These are phyloP conservation scores for Coemansia aciculifera DNA, from an alignment of 192 early-diverging fungal genomes.

Conservation along the genomic window DNA sequence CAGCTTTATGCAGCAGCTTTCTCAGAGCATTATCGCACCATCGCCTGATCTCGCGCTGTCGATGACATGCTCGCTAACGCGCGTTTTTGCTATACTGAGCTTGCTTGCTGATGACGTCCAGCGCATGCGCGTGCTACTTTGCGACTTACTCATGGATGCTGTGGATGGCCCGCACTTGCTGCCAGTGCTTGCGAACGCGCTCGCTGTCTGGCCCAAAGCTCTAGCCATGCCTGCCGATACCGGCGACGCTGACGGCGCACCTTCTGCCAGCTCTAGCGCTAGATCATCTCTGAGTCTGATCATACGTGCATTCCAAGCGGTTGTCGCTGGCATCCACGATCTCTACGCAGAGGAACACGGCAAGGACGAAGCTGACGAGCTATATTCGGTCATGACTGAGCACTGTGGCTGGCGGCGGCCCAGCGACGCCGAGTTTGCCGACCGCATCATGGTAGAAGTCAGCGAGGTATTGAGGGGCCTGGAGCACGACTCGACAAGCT, in stretches of 20 bases:
- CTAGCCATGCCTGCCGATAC: slow-evolving; percentile 18
- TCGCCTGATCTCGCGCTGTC: slow-evolving; percentile 9
- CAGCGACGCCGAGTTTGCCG: slow-evolving; percentile 50
- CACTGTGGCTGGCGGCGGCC: slow-evolving; percentile 46
- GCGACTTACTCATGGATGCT: slow-evolving; percentile 54
- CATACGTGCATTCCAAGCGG: slow-evolving; percentile 48
- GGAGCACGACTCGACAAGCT: slow-evolving; percentile 18
- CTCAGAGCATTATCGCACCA: slow-evolving; percentile 30
- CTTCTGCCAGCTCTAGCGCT: background rate
- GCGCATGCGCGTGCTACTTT: slow-evolving; percentile 37
- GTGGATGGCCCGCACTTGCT: slow-evolving; percentile 46
- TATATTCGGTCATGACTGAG: slow-evolving; percentile 49
- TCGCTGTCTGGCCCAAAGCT: slow-evolving; percentile 40
- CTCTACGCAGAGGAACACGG: slow-evolving; percentile 43
- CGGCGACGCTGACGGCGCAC: background rate
- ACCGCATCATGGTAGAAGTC: slow-evolving; percentile 42
- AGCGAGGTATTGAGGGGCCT: slow-evolving; percentile 16
- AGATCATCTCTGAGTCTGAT: slow-evolving; percentile 23
- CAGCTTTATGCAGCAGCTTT: slow-evolving; percentile 30
- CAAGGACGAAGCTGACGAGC: slow-evolving; percentile 35
- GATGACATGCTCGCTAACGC: slow-evolving; percentile 35
- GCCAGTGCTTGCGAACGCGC: slow-evolving; percentile 40
- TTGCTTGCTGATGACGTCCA: slow-evolving; percentile 39
- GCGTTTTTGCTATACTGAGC: slow-evolving; percentile 44
- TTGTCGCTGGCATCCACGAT: slow-evolving; percentile 49